Base-by-base conservation (phyloP, 2,329 filamentous ascomycete species). In the Diaporthe eres region DNA sequence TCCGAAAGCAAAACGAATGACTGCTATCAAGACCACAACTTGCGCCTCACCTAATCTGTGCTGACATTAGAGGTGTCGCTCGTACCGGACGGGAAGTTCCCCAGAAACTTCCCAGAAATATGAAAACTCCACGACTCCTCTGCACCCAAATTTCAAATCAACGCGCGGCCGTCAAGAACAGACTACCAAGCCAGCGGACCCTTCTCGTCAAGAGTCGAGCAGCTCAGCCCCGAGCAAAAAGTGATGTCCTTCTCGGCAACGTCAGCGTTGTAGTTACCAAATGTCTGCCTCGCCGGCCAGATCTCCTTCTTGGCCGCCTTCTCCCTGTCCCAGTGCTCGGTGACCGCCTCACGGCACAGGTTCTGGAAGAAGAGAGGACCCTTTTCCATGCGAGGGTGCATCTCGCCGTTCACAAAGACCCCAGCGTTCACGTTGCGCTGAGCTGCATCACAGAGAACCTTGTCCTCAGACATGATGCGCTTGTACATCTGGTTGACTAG, bases 401-500 rank as follows among this genome's bases (percentile, higher is more conserved):
- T 84, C 80, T 92, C 88, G 71, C 91, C 91, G 79, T 90, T 92
- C 80, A 91, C 84, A 76, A 92, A 93, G 71, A 92, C 86, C 10
- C 90, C 90, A 0, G 88, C 86, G 80, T 91, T 89, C 78, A 93
- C 85, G 81, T 93, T 93, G 81, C 85, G 86, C 80, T 93, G 91
- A 1, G 90, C 87, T 17, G 86, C 86, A 78, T 87, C 85, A 84
- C 91, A 93, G 37, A 93, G 88, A 12, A 88, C 85, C 80, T 92
- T 92, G 84, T 93, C 91, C 82, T 93, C 91, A 1, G 87, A 86
- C 88, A 92, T 90, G 82, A 93, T 88, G 53, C 89, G 88, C 82
- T 90, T 90, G 85, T 92, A 93, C 79, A 92, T 89, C 61, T 88
- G 82, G 81, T 86, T 88, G 82, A 92, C 90, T 71, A 85, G 82